Percentiles rank a stretch among this genome's conserved stretches.
phyloP scores from a whole-genome alignment of 2,329 filamentous ascomycete genomes.

The Sporothrix pallida region DNA sequence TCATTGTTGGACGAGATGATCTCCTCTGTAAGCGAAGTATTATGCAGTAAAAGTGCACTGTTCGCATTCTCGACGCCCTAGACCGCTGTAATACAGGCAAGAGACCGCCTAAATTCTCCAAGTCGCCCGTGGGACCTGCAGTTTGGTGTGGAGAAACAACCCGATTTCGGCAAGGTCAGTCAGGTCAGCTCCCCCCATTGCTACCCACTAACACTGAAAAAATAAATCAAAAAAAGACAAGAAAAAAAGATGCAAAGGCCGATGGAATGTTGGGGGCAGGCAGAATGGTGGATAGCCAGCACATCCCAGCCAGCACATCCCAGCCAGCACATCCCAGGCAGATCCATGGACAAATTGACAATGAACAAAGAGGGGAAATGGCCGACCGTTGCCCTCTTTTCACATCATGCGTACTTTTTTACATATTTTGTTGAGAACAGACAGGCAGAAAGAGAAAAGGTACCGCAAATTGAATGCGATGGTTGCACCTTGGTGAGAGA shows the following conservation, averaged over 20 bases:
- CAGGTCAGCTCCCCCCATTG: conserved; percentile 14
- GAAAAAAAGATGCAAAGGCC: conserved; percentile 7
- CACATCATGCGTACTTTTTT: conserved; percentile 6
- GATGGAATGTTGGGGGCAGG: background rate
- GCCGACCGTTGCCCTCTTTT: background rate
- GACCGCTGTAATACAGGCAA: background rate
- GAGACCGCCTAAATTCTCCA: background rate
- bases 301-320: background rate
- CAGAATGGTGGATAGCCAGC: background rate
- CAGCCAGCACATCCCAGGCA: background rate
- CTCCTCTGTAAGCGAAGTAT: background rate
- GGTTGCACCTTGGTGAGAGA: conserved; percentile 4
- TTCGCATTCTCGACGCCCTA: background rate
- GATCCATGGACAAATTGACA: background rate
- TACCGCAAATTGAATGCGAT: background rate
- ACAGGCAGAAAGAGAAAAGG: background rate
- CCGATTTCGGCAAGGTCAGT: conserved; percentile 32
- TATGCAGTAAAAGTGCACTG: background rate
- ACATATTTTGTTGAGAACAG: background rate
- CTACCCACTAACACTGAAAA: conserved; percentile 20
- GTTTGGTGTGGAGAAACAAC: background rate
- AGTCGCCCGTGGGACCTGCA: background rate
- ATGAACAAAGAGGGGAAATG: conserved; percentile 24
- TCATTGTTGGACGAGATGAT: background rate
- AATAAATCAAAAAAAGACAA: too few relatives aligned